phyloP scores from a whole-genome alignment of 345 rosid species.

The Populus euphratica region DNA sequence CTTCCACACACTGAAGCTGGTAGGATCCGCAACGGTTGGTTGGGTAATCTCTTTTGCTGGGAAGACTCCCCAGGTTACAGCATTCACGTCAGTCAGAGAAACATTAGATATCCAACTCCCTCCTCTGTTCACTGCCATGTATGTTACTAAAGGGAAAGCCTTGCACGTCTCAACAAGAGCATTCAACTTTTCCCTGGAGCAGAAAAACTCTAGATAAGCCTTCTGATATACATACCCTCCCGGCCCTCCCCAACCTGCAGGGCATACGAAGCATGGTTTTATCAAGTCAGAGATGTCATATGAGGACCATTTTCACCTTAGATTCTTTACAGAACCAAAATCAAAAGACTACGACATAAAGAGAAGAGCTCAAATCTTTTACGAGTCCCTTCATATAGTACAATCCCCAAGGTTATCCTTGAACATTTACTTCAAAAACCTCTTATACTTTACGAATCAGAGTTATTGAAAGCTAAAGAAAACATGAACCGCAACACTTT shows the following conservation, averaged over 20 bases:
- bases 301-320: neutral
- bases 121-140: slow-evolving; percentile 65
- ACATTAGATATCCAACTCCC: slow-evolving; percentile 61
- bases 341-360: neutral
- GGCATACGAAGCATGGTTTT: neutral
- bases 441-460: neutral
- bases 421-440: neutral
- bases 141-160: slow-evolving; percentile 53
- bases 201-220: slow-evolving; percentile 94
- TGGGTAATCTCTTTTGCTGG: slow-evolving; percentile 84
- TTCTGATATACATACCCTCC: slow-evolving; percentile 96
- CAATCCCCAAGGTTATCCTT: neutral
- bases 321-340: neutral
- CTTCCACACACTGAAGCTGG: slow-evolving; percentile 91
- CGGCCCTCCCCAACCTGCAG: slow-evolving; percentile 97
- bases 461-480: neutral
- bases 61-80: slow-evolving; percentile 97
- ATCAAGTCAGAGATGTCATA: slow-evolving; percentile 1
- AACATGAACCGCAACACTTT: neutral
- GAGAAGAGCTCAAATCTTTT: neutral
- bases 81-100: slow-evolving; percentile 55
- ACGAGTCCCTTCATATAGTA: neutral
- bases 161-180: slow-evolving; percentile 66
- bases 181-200: slow-evolving; percentile 65
- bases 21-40: slow-evolving; percentile 96